These are phyloP conservation scores for Globisporangium viniferum DNA, from an alignment of 352 stramenopile species.

Conservation along the genomic window DNA sequence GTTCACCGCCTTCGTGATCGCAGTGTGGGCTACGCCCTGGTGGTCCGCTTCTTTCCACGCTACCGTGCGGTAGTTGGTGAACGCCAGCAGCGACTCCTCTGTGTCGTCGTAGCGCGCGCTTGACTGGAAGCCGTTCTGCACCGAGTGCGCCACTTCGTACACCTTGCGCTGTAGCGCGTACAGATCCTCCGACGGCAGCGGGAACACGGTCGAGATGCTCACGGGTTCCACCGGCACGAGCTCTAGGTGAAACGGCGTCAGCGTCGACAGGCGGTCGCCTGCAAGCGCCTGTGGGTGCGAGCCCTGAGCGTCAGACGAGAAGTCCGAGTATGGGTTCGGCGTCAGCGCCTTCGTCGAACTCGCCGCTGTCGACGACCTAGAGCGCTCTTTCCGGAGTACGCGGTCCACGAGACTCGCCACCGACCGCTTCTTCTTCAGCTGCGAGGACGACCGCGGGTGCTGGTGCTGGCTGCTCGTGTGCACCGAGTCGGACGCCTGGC, in stretches of 20 bases:
- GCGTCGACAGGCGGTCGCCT: slow-evolving; percentile 13
- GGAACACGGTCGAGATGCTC: slow-evolving; percentile 54
- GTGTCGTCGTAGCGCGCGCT: slow-evolving; percentile 30
- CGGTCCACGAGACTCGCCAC: slow-evolving; percentile 16
- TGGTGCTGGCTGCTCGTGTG: slow-evolving; percentile 7
- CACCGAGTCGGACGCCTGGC: slow-evolving; percentile 13
- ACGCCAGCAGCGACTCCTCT: slow-evolving; percentile 41
- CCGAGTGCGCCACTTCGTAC: slow-evolving; percentile 46
- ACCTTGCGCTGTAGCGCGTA: slow-evolving; percentile 50
- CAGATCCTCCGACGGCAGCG: slow-evolving; percentile 45
- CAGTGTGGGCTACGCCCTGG: slow-evolving; percentile 37
- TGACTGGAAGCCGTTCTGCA: slow-evolving; percentile 44
- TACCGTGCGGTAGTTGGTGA: slow-evolving; percentile 44
- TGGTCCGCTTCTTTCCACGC: slow-evolving; percentile 36
- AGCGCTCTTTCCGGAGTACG: slow-evolving; percentile 18
- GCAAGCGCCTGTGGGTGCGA: slow-evolving; percentile 13
- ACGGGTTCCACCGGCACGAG: slow-evolving; percentile 38
- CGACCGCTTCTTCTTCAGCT: slow-evolving; percentile 20
- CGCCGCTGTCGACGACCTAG: slow-evolving; percentile 7
- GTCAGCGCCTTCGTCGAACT: slow-evolving; percentile 8
- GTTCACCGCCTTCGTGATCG: slow-evolving; percentile 46
- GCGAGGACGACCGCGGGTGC: slow-evolving; percentile 6
- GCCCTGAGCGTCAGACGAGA: slow-evolving; percentile 13
- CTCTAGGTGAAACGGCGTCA: slow-evolving; percentile 22
- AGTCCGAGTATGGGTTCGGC: slow-evolving; percentile 20